Percentiles rank a stretch among this genome's conserved stretches.
Evolutionary conservation across 176 grass and related monocot genomes (phyloP).

Genomic region (Carex scoparia): DNA sequence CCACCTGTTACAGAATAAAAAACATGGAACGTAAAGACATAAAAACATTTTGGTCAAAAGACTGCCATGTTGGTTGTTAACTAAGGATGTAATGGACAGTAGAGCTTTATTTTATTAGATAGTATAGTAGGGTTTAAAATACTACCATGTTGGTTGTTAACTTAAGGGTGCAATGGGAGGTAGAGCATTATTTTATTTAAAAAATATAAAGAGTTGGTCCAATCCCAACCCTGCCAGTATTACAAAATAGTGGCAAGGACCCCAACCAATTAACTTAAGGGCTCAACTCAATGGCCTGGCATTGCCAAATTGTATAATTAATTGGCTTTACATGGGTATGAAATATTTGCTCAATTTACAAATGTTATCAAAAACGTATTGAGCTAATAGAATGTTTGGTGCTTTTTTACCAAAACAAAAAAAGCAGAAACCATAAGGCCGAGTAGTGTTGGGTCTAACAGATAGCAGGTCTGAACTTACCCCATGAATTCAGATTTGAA

Average conservation of each 20-base stretch:
- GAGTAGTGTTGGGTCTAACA: not conserved
- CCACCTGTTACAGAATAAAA: slow-evolving; percentile 58
- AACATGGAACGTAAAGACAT: not conserved
- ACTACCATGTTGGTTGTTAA: not conserved
- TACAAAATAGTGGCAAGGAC: not conserved
- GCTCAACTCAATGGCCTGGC: not conserved
- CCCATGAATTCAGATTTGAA: not conserved
- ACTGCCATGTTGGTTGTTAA: slow-evolving; percentile 2
- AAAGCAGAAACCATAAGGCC: not conserved
- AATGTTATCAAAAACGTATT: not conserved
- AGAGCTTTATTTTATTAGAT: not conserved
- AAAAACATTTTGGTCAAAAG: slow-evolving; percentile 25
- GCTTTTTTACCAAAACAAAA: not conserved
- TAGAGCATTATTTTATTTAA: not conserved
- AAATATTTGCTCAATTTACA: not conserved
- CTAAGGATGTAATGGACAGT: not conserved
- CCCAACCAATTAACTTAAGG: not conserved
- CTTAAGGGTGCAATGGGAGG: not conserved
- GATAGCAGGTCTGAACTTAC: not conserved
- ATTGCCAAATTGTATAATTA: not conserved
- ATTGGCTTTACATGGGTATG: not conserved
- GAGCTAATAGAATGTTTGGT: not conserved
- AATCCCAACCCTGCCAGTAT: not conserved
- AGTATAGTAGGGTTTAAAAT: not conserved
- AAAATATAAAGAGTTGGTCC: not conserved